Evolutionary conservation across 495 filamentous ascomycete genomes (phyloP), one percentile per base, ranked within the genome.

Genomic region (Podospora fimiseda): DNA sequence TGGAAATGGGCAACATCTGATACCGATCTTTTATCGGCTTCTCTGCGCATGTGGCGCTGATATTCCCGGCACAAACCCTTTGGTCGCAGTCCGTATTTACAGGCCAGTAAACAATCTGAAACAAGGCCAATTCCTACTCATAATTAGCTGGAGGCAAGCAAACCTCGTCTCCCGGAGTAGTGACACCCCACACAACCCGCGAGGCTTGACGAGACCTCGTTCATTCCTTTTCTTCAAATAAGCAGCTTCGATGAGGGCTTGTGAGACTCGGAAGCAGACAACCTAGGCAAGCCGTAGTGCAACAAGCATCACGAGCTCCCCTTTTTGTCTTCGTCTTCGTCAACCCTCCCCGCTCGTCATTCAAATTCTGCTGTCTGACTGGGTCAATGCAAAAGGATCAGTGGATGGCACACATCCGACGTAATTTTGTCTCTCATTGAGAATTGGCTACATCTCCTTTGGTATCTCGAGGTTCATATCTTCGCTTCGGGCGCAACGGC

Each of bases 71-170:
- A 22, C 8, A 50, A 14, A 40, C 48, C 48, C 54, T 47, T 43
- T 53, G 53, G 47, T 37, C 47, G 24, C 36, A 51, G 53, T 30
- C 48, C 50, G 50, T 9, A 19, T 51, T 46, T 48, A 38, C 49
- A 21, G 55, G 43, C 37, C n/a, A 27, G 45, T 43, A 39, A 43
- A 47, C 19, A 56, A 51, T 43, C 57, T 60, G 60, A 63, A 60
- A 60, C 57, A 48, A 54, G 43, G 46, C 52, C 30, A 30, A 18
- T 43, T 46, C 57, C 20, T 19, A 33, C 40, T n/a, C 50, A 41
- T 40, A 39, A 50, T 50, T 44, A 16, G 37, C n/a, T n/a, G 41
- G 2, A 9, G 36, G 22, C 24, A 52, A 47, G 38, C 23, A 44
- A 60, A 46, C 43, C 56, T 33, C 6, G 5, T 51, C 30, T 18